phyloP scores from a whole-genome alignment of 441 rosid genomes.

The Eruca vesicaria region DNA sequence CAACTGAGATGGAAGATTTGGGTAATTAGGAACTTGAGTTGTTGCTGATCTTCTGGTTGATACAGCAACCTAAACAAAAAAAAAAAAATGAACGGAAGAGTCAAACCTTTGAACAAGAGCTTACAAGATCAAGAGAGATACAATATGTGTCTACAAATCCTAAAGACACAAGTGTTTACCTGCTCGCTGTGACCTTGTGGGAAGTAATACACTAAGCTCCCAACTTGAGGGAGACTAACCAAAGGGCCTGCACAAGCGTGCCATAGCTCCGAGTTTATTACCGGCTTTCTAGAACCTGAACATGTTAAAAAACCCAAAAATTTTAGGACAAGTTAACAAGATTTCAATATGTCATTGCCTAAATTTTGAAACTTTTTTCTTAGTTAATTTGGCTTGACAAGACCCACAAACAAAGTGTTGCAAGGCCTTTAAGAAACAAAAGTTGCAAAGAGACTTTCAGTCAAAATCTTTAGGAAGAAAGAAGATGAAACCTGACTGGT shows the following conservation, averaged over 20 bases:
- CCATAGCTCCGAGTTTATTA: conserved; percentile 91
- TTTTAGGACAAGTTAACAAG: background rate
- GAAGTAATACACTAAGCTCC: conserved; percentile 87
- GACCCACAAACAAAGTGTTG: background rate
- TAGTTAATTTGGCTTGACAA: background rate
- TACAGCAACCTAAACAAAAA: conserved; percentile 62
- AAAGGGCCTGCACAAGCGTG: conserved; percentile 98
- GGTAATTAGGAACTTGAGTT: conserved; percentile 88
- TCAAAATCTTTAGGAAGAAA: conserved; percentile 6
- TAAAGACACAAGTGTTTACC: conserved; percentile 41
- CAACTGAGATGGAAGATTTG: conserved; percentile 87
- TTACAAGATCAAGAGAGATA: conserved; percentile 2
- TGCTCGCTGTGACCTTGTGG: conserved; percentile 99
- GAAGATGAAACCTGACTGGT: conserved; percentile 71
- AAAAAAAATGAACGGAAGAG: background rate
- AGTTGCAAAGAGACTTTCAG: no score
- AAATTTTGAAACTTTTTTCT: background rate
- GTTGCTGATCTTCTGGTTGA: conserved; percentile 90
- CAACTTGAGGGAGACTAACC: conserved; percentile 88
- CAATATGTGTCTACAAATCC: background rate
- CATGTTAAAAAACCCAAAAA: conserved; percentile 7
- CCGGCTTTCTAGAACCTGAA: conserved; percentile 53
- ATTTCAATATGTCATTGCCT: background rate
- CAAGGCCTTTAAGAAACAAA: no score
- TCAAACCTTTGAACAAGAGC: background rate